Evolutionary conservation across 345 rosid genomes (phyloP).

Genomic region (Hibiscus mutabilis): DNA sequence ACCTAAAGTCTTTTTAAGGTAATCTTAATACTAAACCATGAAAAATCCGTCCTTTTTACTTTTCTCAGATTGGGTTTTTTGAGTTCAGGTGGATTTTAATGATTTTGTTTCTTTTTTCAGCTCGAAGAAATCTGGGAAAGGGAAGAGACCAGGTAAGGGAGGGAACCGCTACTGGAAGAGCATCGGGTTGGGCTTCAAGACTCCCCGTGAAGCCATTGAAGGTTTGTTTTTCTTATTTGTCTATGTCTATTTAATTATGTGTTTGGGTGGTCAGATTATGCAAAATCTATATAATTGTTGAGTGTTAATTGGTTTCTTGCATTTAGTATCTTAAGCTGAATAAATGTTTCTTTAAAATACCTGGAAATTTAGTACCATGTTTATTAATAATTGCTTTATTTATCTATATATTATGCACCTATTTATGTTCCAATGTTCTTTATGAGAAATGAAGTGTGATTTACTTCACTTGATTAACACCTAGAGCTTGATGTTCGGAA

Average conservation of each 20-base stretch:
- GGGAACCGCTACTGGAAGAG: conserved; percentile 91
- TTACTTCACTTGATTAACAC: background rate
- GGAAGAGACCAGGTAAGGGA: conserved; percentile 90
- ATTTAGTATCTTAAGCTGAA: background rate
- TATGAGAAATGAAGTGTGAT: background rate
- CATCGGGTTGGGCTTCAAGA: no score
- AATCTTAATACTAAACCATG: background rate
- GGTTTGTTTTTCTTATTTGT: conserved; percentile 27
- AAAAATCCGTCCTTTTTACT: background rate
- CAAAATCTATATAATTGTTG: background rate
- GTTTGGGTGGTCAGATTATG: background rate
- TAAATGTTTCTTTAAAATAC: no score
- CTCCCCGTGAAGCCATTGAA: conserved; percentile 76
- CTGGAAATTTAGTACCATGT: no score
- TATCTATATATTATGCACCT: background rate
- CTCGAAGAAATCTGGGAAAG: conserved; percentile 76
- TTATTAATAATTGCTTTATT: background rate
- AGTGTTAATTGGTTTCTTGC: background rate
- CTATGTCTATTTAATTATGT: background rate
- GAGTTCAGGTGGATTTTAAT: background rate
- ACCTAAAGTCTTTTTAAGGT: conserved; percentile 57
- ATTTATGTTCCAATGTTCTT: background rate
- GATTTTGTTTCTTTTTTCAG: conserved; percentile 32
- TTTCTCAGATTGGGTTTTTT: background rate
- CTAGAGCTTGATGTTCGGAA: background rate